Percentiles rank a stretch among this genome's conserved stretches.
These are phyloP conservation scores for Calonectria honghensis DNA, from an alignment of 2,329 filamentous ascomycete genomes.

Conservation along the genomic window DNA sequence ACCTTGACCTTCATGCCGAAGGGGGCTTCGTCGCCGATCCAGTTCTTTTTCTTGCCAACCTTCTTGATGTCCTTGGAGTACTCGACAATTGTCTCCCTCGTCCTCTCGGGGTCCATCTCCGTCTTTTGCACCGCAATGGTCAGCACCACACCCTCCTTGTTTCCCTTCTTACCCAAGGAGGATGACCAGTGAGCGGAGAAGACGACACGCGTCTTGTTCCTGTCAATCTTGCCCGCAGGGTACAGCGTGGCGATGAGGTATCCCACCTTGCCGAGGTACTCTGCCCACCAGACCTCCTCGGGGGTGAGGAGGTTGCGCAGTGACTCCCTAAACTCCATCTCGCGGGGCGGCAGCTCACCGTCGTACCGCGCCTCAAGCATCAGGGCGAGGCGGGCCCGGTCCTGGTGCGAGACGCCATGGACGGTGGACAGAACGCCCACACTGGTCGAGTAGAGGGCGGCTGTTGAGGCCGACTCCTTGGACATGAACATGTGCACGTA, in stretches of 20 bases:
- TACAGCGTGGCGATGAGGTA: slow-evolving; percentile 75
- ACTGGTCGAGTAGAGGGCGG: slow-evolving; percentile 78
- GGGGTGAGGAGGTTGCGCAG: slow-evolving; percentile 72
- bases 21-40: slow-evolving; percentile 60
- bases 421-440: slow-evolving; percentile 77
- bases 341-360: slow-evolving; percentile 75
- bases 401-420: slow-evolving; percentile 77
- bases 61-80: slow-evolving; percentile 69
- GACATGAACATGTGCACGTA: slow-evolving; percentile 70
- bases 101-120: slow-evolving; percentile 60
- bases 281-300: slow-evolving; percentile 78
- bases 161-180: slow-evolving; percentile 62
- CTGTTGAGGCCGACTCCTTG: slow-evolving; percentile 73
- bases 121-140: slow-evolving; percentile 64
- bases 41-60: slow-evolving; percentile 77
- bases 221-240: slow-evolving; percentile 72
- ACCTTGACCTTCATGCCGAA: slow-evolving; percentile 64
- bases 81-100: slow-evolving; percentile 63
- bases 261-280: slow-evolving; percentile 77
- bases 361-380: slow-evolving; percentile 79
- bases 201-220: slow-evolving; percentile 62
- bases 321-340: slow-evolving; percentile 71
- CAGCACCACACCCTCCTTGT: slow-evolving; percentile 65
- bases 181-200: slow-evolving; percentile 65
- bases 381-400: slow-evolving; percentile 77